Evolutionary conservation across 768 basidiomycete species (phyloP), one percentile per base, ranked within the genome.

Genomic region (Boletus edulis): DNA sequence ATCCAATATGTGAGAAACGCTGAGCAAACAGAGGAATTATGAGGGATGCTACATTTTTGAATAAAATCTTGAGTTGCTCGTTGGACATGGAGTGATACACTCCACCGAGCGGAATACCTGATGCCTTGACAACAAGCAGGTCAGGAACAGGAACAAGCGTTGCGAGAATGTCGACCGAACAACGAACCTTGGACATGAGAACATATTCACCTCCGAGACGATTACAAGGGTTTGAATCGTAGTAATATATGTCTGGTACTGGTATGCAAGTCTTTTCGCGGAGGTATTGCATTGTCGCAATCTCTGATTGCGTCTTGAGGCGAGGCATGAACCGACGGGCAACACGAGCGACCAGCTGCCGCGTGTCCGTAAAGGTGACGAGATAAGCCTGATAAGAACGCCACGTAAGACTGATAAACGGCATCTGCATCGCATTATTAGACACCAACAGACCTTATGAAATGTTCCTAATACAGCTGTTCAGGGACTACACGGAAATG

Each of bases 301-400:
- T 87, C 66, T 94, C 91, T 0, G 91, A 92, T 68, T 89, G 86
- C 4, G 88, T 91, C 74, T 94, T 94, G 60, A 91, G 79, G 34
- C 87, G 81, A 1, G 90, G 87, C 89, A 93, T 91, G 69, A 88
- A 93, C 11, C 87, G 82, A 48, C 90, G 85, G 4, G 91, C 91
- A 22, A 93, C 88, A 38, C 90, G 82, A 7, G 87, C 89, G 9
- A 94, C 84, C 41, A 93, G 68, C 54, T 87, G 78, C 48, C 79
- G 73, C 15, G 78, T 73, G 62, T 87, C 81, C 18, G 72, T 75
- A 18, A 92, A 79, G 9, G 83, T 86, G 48, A 92, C 74, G 2
- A 90, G 78, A 73, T 91, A 93, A 31, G 88, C 91, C 89, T 91
- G 56, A 50, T 34, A 47, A 53, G 46, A 7, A 31, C 3, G 24